A percentile compares a stretch with the other conserved stretches of the same genome.
Conservation (phyloP, 2,329 filamentous ascomycete species). For the Juglanconis oblonga region DNA sequence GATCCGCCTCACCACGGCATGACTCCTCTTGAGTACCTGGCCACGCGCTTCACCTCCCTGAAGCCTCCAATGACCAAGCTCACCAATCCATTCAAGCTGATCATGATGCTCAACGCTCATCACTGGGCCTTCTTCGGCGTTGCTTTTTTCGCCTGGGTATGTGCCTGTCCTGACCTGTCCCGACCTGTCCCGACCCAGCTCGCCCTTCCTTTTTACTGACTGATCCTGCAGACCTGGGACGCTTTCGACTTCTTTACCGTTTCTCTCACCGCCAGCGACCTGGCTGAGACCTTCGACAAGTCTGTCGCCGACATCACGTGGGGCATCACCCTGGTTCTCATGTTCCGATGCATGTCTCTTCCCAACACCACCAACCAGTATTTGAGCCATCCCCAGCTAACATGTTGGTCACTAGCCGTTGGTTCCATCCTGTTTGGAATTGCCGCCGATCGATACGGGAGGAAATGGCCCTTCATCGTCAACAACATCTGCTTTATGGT, state of each 20-base stretch:
- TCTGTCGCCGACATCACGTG: slow-evolving; percentile 59
- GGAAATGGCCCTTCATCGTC: slow-evolving; percentile 71
- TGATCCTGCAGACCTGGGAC: slow-evolving; percentile 50
- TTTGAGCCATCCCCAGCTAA: not conserved
- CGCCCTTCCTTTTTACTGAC: not conserved
- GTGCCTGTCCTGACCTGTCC: too few relatives aligned
- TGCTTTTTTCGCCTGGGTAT: slow-evolving; percentile 56
- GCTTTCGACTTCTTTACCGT: slow-evolving; percentile 68
- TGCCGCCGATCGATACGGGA: slow-evolving; percentile 53
- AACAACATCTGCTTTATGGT: slow-evolving; percentile 72
- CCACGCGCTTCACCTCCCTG: slow-evolving; percentile 52
- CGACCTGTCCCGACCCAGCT: not conserved
- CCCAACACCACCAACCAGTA: not conserved
- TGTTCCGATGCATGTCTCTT: slow-evolving; percentile 51
- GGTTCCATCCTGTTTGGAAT: slow-evolving; percentile 54
- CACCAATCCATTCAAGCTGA: slow-evolving; percentile 49
- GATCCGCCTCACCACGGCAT: slow-evolving; percentile 47
- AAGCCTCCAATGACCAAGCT: slow-evolving; percentile 55
- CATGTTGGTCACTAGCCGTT: slow-evolving; percentile 24
- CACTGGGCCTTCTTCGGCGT: slow-evolving; percentile 57
- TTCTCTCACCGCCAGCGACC: slow-evolving; percentile 53
- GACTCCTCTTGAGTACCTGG: slow-evolving; percentile 43
- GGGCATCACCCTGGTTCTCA: slow-evolving; percentile 62
- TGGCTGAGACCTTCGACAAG: slow-evolving; percentile 51
- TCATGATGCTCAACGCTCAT: slow-evolving; percentile 45